Conservation (phyloP, 306 rosid species). For the Lupinus albus region DNA sequence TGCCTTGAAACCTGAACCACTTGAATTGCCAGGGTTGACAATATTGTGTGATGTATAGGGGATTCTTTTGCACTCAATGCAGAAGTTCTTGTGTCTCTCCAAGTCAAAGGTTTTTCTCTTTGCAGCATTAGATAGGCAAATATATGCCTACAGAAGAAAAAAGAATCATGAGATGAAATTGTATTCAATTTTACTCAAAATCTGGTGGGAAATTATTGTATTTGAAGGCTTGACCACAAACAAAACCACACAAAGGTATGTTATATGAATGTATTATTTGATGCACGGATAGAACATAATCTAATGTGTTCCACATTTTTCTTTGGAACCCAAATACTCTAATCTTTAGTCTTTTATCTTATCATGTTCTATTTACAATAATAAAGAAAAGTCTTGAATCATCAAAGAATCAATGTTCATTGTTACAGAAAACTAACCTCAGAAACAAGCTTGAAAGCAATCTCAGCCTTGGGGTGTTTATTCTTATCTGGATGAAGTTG, state of each 20-base stretch:
- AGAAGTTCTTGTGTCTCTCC: slow-evolving; percentile 66
- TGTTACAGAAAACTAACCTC: slow-evolving; percentile 65
- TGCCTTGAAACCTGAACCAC: slow-evolving; percentile 44
- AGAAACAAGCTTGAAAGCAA: slow-evolving; percentile 94
- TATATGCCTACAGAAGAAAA: slow-evolving; percentile 63
- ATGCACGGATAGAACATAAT: too few species aligned
- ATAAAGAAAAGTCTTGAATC: background rate
- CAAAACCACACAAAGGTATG: too few species aligned
- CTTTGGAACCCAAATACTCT: too few species aligned
- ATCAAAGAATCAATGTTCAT: background rate
- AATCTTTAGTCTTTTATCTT: too few species aligned
- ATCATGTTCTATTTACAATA: too few species aligned
- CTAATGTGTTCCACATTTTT: too few species aligned
- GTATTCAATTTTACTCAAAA: slow-evolving; percentile 3
- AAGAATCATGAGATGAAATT: slow-evolving; percentile 5
- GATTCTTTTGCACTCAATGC: slow-evolving; percentile 71
- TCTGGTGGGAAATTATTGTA: background rate
- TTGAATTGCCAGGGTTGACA: slow-evolving; percentile 38
- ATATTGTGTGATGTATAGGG: slow-evolving; percentile 45
- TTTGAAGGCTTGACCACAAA: too few species aligned
- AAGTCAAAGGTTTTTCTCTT: slow-evolving; percentile 71
- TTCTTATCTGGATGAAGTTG: slow-evolving; percentile 98
- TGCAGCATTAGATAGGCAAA: slow-evolving; percentile 63
- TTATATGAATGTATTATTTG: too few species aligned
- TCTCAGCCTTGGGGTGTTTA: slow-evolving; percentile 84